A percentile compares a stretch with the other conserved stretches of the same genome.
Evolutionary conservation across 2,329 filamentous ascomycete species (phyloP).

Genomic region (Tolypocladium inflatum): DNA sequence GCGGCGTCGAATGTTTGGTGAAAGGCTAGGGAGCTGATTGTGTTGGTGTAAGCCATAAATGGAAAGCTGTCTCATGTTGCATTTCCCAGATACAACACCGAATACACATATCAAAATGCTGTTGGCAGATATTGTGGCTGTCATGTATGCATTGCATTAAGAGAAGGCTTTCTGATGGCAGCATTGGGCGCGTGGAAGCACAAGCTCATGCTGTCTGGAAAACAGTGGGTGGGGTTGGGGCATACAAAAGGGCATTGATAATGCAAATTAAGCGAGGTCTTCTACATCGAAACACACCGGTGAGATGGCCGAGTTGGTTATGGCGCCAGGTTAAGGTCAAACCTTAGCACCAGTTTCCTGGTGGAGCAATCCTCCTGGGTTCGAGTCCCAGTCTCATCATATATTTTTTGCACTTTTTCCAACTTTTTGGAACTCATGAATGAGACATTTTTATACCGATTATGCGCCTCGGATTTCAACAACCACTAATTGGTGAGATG

Average conservation of each 20-base stretch:
- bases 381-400: slow-evolving; percentile 25
- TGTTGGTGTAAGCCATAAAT: too few relatives aligned
- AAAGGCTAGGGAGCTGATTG: too few relatives aligned
- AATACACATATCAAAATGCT: too few relatives aligned
- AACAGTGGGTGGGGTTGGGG: neutral
- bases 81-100: too few relatives aligned
- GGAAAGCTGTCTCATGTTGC: too few relatives aligned
- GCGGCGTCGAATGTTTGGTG: too few relatives aligned
- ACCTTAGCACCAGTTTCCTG: slow-evolving; percentile 12
- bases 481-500: neutral
- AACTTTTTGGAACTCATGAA: slow-evolving; percentile 6
- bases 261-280: neutral
- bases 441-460: neutral
- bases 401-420: slow-evolving; percentile 1
- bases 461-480: neutral
- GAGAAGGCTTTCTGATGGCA: too few relatives aligned
- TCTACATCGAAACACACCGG: neutral
- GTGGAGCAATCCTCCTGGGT: slow-evolving; percentile 12
- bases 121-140: too few relatives aligned
- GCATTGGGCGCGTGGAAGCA: neutral
- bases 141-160: too few relatives aligned
- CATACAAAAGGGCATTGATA: neutral
- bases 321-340: slow-evolving; percentile 3
- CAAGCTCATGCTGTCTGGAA: neutral
- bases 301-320: slow-evolving; percentile 4